Evolutionary conservation across 768 basidiomycete genomes (phyloP).

Genomic region (Hygrophoropsis aurantiaca): DNA sequence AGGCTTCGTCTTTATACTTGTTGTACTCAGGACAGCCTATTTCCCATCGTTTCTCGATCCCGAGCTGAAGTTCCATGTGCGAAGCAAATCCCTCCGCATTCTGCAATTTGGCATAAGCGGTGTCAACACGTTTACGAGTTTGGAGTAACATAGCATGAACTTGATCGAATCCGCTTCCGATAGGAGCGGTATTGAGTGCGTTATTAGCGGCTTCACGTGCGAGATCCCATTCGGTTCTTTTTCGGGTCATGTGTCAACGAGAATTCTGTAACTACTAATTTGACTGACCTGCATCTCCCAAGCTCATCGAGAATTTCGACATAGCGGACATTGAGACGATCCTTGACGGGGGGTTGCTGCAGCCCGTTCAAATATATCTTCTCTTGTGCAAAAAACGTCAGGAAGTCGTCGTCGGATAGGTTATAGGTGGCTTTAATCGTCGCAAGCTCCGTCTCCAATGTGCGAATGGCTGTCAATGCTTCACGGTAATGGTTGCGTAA

Average conservation of each 20-base stretch:
- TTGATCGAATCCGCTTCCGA: background rate
- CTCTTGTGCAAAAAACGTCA: background rate
- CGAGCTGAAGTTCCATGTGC: constrained; percentile 1
- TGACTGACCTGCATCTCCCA: background rate
- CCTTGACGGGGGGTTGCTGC: background rate
- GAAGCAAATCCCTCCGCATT: constrained; percentile 1
- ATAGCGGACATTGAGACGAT: background rate
- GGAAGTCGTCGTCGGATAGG: background rate
- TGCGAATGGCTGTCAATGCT: background rate
- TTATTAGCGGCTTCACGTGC: background rate
- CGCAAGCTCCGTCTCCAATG: background rate
- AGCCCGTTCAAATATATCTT: background rate
- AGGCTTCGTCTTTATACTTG: background rate
- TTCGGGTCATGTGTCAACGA: too few relatives aligned
- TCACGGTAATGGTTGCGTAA: constrained; percentile 1
- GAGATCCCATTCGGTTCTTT: background rate
- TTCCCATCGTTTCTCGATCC: background rate
- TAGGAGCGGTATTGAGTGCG: background rate
- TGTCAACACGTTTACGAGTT: background rate
- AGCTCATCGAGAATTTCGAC: constrained; percentile 3
- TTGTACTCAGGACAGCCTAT: background rate
- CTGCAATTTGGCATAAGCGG: constrained; percentile 1
- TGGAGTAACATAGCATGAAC: background rate
- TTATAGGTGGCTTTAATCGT: background rate
- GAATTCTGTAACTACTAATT: background rate